Conservation (phyloP, 164 flowering plant genomes). For the Chloranthus sessilifolius region DNA sequence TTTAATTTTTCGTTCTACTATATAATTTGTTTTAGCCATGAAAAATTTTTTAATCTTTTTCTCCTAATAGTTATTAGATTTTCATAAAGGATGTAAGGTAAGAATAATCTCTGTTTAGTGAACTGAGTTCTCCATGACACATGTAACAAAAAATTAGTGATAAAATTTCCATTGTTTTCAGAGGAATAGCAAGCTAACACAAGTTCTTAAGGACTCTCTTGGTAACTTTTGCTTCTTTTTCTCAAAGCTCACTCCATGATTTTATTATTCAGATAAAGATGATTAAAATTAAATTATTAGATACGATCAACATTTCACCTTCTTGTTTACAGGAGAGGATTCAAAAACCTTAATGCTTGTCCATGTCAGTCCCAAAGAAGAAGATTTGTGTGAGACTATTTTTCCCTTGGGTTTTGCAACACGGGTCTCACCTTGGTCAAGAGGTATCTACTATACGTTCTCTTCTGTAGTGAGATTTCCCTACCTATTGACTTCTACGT, state of each 20-base stretch:
- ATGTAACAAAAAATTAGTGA: no score
- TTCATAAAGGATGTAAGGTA: no score
- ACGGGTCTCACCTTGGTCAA: conserved; percentile 38
- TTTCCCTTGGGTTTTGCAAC: conserved; percentile 63
- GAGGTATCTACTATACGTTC: conserved; percentile 41
- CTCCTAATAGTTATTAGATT: no score
- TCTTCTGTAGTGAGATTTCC: no score
- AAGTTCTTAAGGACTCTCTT: conserved; percentile 60
- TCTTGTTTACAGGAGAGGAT: conserved; percentile 42
- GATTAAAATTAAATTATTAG: no score
- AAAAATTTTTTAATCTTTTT: not conserved
- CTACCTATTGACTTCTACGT: no score
- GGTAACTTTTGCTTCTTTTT: conserved; percentile 31
- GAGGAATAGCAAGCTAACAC: conserved; percentile 85
- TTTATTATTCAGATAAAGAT: no score
- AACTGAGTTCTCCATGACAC: no score
- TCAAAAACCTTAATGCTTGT: conserved; percentile 69
- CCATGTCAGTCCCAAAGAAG: conserved; percentile 68
- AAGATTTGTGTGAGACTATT: conserved; percentile 57
- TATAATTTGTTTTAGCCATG: not conserved
- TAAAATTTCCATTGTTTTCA: no score
- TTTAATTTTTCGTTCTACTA: not conserved
- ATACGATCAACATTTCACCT: not conserved
- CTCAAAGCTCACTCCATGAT: not conserved
- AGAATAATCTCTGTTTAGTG: no score